A percentile compares a stretch with the other conserved stretches of the same genome.
Conservation (phyloP, 306 rosid genomes). For the Acacia acuminata region DNA sequence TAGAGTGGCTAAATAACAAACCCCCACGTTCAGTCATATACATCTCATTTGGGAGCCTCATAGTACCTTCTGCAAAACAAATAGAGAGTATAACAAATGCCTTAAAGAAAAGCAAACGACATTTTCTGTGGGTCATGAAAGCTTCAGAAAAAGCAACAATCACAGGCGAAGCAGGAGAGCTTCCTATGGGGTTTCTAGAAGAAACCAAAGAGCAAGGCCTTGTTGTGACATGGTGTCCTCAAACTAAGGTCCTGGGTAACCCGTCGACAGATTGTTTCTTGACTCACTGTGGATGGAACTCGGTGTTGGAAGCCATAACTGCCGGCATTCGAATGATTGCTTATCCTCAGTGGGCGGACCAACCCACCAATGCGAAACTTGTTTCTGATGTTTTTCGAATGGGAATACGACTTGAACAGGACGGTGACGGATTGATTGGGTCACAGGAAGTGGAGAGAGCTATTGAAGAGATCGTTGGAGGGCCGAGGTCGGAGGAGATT, state of each 20-base stretch:
- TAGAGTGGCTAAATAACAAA: constrained; percentile 48
- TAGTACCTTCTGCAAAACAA: constrained; percentile 23
- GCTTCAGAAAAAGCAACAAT: background rate
- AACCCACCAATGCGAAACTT: constrained; percentile 58
- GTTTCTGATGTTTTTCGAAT: constrained; percentile 37
- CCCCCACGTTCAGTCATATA: constrained; percentile 47
- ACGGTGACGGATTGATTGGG: constrained; percentile 33
- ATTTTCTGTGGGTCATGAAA: constrained; percentile 53
- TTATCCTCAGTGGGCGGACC: constrained; percentile 56
- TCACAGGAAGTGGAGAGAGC: constrained; percentile 42
- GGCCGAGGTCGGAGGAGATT: constrained; percentile 26
- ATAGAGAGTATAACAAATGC: constrained; percentile 46
- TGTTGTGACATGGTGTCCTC: constrained; percentile 56
- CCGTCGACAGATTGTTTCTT: constrained; percentile 49
- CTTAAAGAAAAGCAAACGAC: constrained; percentile 14
- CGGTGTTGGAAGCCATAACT: constrained; percentile 41
- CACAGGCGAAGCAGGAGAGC: background rate
- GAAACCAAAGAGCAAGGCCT: constrained; percentile 46
- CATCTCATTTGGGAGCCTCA: constrained; percentile 50
- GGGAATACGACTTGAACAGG: constrained; percentile 42
- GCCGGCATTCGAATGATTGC: constrained; percentile 52
- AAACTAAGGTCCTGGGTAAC: constrained; percentile 46
- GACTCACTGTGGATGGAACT: constrained; percentile 65
- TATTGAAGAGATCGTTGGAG: constrained; percentile 32
- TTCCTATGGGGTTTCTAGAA: constrained; percentile 33